Evolutionary conservation across 306 rosid genomes (phyloP).

Genomic region (Cucurbita argyrosperma): DNA sequence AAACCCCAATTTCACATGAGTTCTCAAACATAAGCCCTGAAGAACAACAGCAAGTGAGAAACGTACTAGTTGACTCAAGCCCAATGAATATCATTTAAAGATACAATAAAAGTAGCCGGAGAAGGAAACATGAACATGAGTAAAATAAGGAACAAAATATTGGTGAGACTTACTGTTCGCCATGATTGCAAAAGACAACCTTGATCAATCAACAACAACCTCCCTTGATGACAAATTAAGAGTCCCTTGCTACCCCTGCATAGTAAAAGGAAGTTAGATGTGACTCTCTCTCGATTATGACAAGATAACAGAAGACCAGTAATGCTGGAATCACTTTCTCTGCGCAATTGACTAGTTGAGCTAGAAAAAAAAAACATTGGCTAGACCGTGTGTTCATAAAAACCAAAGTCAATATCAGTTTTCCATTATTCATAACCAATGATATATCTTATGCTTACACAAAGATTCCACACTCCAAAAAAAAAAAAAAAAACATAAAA

Average conservation of each 20-base stretch:
- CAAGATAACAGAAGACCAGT: background rate
- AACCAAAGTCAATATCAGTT: too few species aligned
- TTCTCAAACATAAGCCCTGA: conserved; percentile 89
- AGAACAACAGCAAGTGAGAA: background rate
- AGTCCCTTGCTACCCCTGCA: too few species aligned
- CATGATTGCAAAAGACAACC: background rate
- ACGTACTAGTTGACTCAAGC: background rate
- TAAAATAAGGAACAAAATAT: background rate
- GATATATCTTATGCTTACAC: too few species aligned
- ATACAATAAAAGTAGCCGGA: background rate
- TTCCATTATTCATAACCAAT: too few species aligned
- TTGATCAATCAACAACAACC: background rate
- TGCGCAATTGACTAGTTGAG: background rate
- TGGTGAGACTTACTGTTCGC: background rate
- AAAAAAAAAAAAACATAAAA: too few species aligned
- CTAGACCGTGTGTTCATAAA: too few species aligned
- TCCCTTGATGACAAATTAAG: background rate
- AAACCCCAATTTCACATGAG: conserved; percentile 78
- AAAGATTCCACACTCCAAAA: too few species aligned
- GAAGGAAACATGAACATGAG: background rate
- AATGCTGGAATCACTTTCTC: background rate
- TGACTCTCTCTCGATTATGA: background rate
- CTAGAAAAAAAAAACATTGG: too few species aligned
- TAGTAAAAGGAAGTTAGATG: background rate
- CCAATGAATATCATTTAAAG: background rate